These are phyloP conservation scores for Pichia kluyveri DNA, from an alignment of 805 yeast species.

Conservation along the genomic window DNA sequence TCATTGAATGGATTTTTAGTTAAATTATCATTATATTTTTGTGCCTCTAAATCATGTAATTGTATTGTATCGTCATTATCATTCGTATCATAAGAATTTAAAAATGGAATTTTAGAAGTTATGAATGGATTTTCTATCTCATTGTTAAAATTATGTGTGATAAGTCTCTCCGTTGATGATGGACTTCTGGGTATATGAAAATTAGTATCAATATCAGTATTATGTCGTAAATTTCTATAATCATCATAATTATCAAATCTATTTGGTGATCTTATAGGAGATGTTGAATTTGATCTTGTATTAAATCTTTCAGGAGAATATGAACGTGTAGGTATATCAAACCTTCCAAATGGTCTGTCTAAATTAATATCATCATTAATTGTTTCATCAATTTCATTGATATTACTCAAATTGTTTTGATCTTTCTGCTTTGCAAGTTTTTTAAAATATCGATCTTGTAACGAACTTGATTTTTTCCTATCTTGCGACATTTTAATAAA, in stretches of 20 bases:
- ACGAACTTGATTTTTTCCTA: neutral
- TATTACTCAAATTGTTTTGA: too few relatives aligned
- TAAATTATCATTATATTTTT: too few relatives aligned
- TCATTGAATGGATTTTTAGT: neutral
- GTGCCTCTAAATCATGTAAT: neutral
- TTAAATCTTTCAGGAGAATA: conserved; percentile 9
- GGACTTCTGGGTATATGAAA: neutral
- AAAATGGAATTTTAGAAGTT: neutral
- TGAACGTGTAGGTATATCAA: conserved; percentile 1
- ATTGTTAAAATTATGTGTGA: neutral
- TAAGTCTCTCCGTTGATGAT: conserved; percentile 13
- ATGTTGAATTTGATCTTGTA: conserved; percentile 11
- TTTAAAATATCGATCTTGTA: neutral
- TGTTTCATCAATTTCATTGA: neutral
- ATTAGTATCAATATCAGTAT: too few relatives aligned
- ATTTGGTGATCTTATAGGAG: conserved; percentile 12
- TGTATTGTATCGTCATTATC: neutral
- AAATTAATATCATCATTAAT: neutral
- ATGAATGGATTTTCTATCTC: conserved; percentile 1
- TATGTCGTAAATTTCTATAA: too few relatives aligned
- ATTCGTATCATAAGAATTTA: neutral
- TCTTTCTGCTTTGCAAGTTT: neutral
- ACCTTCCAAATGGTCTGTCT: neutral
- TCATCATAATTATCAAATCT: too few relatives aligned
- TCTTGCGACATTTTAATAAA: neutral